A percentile compares a stretch with the other conserved stretches of the same genome.
phyloP scores from a whole-genome alignment of 495 filamentous ascomycete genomes.

The Diplogelasinospora grovesii region DNA sequence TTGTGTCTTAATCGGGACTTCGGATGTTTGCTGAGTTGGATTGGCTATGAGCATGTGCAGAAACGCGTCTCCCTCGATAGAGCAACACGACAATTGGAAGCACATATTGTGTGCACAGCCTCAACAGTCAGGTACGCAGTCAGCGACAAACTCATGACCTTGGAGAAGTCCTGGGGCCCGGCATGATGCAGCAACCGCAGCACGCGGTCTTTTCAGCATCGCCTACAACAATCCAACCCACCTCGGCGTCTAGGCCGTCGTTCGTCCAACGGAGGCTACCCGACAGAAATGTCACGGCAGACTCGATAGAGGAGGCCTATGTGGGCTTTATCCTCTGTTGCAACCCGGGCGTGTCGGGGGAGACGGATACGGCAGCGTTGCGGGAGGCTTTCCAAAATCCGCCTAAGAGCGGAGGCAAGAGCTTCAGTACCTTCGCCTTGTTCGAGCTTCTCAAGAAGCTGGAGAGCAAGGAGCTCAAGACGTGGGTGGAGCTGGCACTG shows the following conservation, averaged over 20 bases:
- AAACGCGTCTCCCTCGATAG: too few species aligned
- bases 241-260: constrained; percentile 1
- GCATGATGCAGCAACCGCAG: constrained; percentile 10
- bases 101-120: too few species aligned
- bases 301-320: constrained; percentile 80
- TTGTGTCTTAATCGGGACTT: too few species aligned
- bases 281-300: constrained; percentile 59
- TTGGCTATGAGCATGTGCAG: too few species aligned
- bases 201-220: constrained; percentile 15
- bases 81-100: too few species aligned
- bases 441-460: constrained; percentile 78
- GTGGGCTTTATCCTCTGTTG: constrained; percentile 87
- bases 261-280: constrained; percentile 47
- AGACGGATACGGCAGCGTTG: constrained; percentile 67
- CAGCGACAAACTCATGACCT: too few species aligned
- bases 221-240: constrained; percentile 10
- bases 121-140: too few species aligned
- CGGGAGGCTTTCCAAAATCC: constrained; percentile 75
- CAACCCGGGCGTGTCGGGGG: constrained; percentile 66
- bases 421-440: constrained; percentile 75
- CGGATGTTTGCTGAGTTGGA: too few species aligned
- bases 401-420: constrained; percentile 89
- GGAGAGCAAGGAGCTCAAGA: constrained; percentile 86
- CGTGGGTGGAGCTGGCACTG: constrained; percentile 87
- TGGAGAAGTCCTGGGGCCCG: too few species aligned